Evolutionary conservation across 139 green algal species (phyloP), one percentile per base, ranked within the genome.

Genomic region (Diplosphaera chodatii): DNA sequence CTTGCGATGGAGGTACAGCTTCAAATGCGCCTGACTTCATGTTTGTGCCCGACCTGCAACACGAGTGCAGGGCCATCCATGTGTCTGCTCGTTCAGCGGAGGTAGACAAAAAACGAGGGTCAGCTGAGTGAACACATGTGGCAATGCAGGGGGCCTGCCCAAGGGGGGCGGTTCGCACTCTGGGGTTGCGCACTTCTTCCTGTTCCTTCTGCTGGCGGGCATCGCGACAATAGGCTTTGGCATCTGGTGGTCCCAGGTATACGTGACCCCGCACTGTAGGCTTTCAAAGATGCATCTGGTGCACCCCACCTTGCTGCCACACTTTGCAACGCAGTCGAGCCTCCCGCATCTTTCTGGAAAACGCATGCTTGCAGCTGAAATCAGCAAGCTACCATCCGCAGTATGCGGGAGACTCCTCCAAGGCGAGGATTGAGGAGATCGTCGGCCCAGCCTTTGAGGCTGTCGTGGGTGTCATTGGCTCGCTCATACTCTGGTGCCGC

Each of bases 371-470:
- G n/a, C n/a, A n/a, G n/a, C n/a, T n/a, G n/a, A n/a, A n/a, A n/a
- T n/a, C n/a, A n/a, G n/a, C n/a, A n/a, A n/a, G n/a, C n/a, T n/a
- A n/a, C n/a, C n/a, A n/a, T n/a, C 20, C 80, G 29, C 55, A 72
- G 55, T 68, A 77, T 22, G 85, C 85, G 1, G 73, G 59, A 8
- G 82, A 85, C 16, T 55, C 40, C 16, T 40, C 69, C 1, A 81
- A 77, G 66, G 72, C 75, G 1, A 70, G 74, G 21, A 48, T 78
- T 20, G 67, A 75, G 27, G 80, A 80, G 40, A 28, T 64, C 13
- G 3, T 55, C 16, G 23, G 32, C 8, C 69, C 74, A 37, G 62
- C 62, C 2, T 33, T 33, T 76, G 33, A 31, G 32, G 18, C 3
- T 40, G 40, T 74, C 30, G 28, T 74, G 2, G 62, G 40, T 4